Evolutionary conservation across 495 filamentous ascomycete genomes (phyloP).

Genomic region (Penicillium dipodomyicola): DNA sequence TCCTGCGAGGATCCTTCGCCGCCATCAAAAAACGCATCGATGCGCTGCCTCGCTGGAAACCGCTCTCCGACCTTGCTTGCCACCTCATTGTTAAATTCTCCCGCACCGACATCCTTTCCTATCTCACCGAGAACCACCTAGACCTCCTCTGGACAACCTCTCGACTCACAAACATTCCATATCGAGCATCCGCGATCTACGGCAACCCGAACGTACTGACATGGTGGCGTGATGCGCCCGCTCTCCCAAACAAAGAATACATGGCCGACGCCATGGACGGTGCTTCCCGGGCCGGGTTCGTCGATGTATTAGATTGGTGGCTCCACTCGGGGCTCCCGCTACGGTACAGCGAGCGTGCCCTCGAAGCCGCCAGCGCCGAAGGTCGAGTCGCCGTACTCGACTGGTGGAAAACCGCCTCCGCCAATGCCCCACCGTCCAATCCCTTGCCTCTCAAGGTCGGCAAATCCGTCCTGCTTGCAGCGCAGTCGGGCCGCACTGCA

Average conservation of each 20-base stretch:
- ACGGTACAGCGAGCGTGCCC: conserved; percentile 78
- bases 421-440: conserved; percentile 24
- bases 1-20: conserved; percentile 66
- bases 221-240: conserved; percentile 80
- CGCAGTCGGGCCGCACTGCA: conserved; percentile 69
- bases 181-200: conserved; percentile 80
- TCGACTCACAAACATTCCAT: conserved; percentile 75
- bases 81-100: conserved; percentile 90
- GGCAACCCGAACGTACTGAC: conserved; percentile 80
- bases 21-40: conserved; percentile 67
- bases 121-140: conserved; percentile 73
- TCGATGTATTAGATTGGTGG: conserved; percentile 92
- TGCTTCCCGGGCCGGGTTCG: conserved; percentile 76
- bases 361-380: conserved; percentile 80
- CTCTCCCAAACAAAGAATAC: conserved; percentile 76
- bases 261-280: conserved; percentile 78
- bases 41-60: conserved; percentile 63
- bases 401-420: conserved; percentile 77
- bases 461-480: conserved; percentile 74
- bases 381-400: conserved; percentile 81
- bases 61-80: conserved; percentile 74
- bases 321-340: conserved; percentile 72
- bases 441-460: conserved; percentile 68
- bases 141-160: conserved; percentile 81
- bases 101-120: conserved; percentile 71